Percentiles rank a stretch among this genome's conserved stretches.
Conservation (phyloP, 352 stramenopile species). For the Phytophthora nicotianae region DNA sequence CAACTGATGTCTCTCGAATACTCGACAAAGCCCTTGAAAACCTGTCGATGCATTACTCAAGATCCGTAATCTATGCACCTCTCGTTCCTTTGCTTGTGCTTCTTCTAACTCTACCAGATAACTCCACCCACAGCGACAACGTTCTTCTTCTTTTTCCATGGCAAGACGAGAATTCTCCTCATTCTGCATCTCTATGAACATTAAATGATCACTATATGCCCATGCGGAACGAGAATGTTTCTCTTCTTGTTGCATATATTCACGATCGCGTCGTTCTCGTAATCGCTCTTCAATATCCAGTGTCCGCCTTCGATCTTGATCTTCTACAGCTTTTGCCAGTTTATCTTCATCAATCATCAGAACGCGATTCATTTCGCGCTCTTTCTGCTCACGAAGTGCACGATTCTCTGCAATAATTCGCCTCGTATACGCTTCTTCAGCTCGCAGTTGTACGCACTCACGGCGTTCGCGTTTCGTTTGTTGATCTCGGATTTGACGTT, state of each 20-base stretch:
- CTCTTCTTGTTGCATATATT: constrained; percentile 32
- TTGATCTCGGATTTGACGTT: constrained; percentile 26
- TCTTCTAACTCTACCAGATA: constrained; percentile 8
- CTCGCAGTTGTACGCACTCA: constrained; percentile 50
- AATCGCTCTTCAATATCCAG: constrained; percentile 9
- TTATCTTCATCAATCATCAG: constrained; percentile 31
- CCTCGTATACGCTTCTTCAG: constrained; percentile 45
- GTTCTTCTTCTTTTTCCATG: constrained; percentile 27
- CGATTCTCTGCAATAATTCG: constrained; percentile 33
- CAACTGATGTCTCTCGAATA: constrained; percentile 10
- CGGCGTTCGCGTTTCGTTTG: constrained; percentile 34
- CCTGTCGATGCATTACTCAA: constrained; percentile 9
- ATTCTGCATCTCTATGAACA: constrained; percentile 11
- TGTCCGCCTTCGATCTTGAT: neutral
- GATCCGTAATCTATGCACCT: neutral
- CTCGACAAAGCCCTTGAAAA: constrained; percentile 13
- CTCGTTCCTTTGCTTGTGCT: constrained; percentile 5
- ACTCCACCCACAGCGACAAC: constrained; percentile 20
- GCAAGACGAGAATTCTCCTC: constrained; percentile 14
- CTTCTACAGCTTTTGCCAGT: constrained; percentile 1
- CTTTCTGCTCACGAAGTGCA: constrained; percentile 22
- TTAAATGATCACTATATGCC: constrained; percentile 4
- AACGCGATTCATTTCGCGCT: constrained; percentile 24
- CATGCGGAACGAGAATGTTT: constrained; percentile 14
- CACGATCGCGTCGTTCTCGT: constrained; percentile 5